A percentile compares a stretch with the other conserved stretches of the same genome.
phyloP scores from a whole-genome alignment of 345 rosid genomes.

The Gynandropsis gynandra region DNA sequence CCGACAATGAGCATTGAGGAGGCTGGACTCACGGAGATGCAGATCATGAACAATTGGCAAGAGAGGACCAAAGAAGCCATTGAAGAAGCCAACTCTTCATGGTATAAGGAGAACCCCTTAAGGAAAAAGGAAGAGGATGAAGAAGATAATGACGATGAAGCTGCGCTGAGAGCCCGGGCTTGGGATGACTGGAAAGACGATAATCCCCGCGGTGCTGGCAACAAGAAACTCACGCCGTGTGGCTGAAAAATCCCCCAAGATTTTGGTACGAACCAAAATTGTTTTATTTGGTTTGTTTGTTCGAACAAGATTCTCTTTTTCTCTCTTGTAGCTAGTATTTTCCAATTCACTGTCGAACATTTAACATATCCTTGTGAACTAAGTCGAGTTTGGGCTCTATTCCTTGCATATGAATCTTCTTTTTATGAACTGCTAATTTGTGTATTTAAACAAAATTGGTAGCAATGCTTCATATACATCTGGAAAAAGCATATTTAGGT shows the following conservation, averaged over 20 bases:
- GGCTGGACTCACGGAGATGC: conserved; percentile 92
- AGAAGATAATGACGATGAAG: conserved; percentile 64
- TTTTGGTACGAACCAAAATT: too few species aligned
- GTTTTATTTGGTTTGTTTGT: too few species aligned
- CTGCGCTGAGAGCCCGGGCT: conserved; percentile 72
- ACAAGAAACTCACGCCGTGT: conserved; percentile 75
- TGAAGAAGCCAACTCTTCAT: conserved; percentile 85
- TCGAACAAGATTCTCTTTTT: too few species aligned
- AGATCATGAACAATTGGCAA: conserved; percentile 89
- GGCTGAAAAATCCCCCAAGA: conserved; percentile 29
- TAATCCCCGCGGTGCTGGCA: conserved; percentile 82
- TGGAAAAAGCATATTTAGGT: too few species aligned
- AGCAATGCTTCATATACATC: too few species aligned
- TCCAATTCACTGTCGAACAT: too few species aligned
- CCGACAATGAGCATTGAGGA: conserved; percentile 99
- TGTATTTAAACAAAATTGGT: too few species aligned
- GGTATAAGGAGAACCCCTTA: conserved; percentile 60
- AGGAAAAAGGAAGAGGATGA: conserved; percentile 61
- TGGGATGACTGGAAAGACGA: conserved; percentile 98
- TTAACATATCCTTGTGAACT: too few species aligned
- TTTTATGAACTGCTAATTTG: too few species aligned
- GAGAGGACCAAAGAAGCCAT: conserved; percentile 63
- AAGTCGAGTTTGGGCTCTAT: too few species aligned
- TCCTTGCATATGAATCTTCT: too few species aligned
- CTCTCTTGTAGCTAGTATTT: too few species aligned